Evolutionary conservation across 2,329 filamentous ascomycete genomes (phyloP), one percentile per base, ranked within the genome.

Genomic region (Epicoccum nigrum): DNA sequence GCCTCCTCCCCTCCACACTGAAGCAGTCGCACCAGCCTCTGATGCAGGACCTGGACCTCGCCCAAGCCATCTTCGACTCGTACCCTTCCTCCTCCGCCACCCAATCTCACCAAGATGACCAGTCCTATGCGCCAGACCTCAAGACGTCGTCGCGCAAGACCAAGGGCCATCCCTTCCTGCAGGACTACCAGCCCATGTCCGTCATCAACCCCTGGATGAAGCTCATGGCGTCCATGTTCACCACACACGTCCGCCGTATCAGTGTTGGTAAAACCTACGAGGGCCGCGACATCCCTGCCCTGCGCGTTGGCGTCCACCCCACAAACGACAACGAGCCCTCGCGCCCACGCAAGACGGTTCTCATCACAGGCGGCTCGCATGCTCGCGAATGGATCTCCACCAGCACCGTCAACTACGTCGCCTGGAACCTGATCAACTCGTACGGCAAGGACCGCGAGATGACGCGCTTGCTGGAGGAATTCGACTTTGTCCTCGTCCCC

Each of bases 321-420:
- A 78, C 79, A 28, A 79, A 79, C 68, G 65, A 77, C 45, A 66
- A 81, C 21, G 73, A 80, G 6, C 64, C 75, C 2, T 67, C 72
- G 4, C 65, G 68, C 11, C 80, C 78, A 4, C 84, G 89, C 41
- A 90, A 90, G 70, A 93, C 90, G 0, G 85, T 96, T 49, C 78
- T 96, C 42, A 79, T 99, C 16, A 86, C 86, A 4, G 94, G 91
- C 45, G 93, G 93, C 40, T 81, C 89, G n/a, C 94, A 97, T 72
- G 93, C 92, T 3, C 85, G 94, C 30, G 94, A 99, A 78, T 99
- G 94, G 94, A 96, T 99, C 59, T 90, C 91, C 38, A 92, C 88
- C 1, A 94, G 88, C 65, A 96, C 92, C 0, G 90, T 95, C 44
- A 95, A 88, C 64, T 97, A 96, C 65, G 78, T 96, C 23, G 91